phyloP scores from a whole-genome alignment of 164 flowering plant species.

The Liquidambar formosana region DNA sequence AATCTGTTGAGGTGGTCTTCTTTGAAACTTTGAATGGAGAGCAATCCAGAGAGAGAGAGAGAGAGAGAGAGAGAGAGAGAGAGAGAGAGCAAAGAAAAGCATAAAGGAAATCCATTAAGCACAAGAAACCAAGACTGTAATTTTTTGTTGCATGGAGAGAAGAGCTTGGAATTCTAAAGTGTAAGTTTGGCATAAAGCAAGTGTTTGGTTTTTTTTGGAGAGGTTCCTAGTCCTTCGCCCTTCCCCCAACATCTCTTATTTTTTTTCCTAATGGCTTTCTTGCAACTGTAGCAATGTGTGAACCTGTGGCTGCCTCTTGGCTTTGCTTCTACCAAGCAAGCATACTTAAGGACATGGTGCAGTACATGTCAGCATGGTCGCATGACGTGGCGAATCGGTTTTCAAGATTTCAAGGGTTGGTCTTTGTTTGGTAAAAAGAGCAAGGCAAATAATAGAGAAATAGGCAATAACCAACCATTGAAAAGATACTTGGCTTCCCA shows the following conservation, averaged over 20 bases:
- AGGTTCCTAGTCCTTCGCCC: slow-evolving; percentile 24
- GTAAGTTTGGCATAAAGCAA: slow-evolving; percentile 7
- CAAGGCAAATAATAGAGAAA: slow-evolving; percentile 41
- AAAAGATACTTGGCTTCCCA: slow-evolving; percentile 84
- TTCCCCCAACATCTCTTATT: slow-evolving; percentile 29
- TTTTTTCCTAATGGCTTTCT: slow-evolving; percentile 41
- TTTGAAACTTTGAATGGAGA: slow-evolving; percentile 21
- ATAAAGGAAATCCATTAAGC: slow-evolving; percentile 49
- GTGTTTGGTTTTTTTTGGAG: slow-evolving; percentile 9
- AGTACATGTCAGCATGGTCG: slow-evolving; percentile 22
- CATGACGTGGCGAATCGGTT: slow-evolving; percentile 35
- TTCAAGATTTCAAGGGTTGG: slow-evolving; percentile 21
- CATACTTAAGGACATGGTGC: slow-evolving; percentile 6
- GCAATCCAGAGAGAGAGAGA: slow-evolving; percentile 16
- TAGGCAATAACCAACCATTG: slow-evolving; percentile 32
- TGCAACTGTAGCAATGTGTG: slow-evolving; percentile 35
- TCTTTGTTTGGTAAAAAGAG: slow-evolving; percentile 48
- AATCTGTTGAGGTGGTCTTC: background rate
- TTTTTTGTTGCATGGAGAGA: slow-evolving; percentile 39
- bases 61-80: slow-evolving; percentile 5
- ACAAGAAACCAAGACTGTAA: slow-evolving; percentile 45
- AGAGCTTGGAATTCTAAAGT: slow-evolving; percentile 50
- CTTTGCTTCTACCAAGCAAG: slow-evolving; percentile 2
- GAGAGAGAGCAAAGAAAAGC: slow-evolving; percentile 40
- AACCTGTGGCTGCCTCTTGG: background rate